phyloP scores from a whole-genome alignment of 805 yeast species.

The Metschnikowia bowlesiae region DNA sequence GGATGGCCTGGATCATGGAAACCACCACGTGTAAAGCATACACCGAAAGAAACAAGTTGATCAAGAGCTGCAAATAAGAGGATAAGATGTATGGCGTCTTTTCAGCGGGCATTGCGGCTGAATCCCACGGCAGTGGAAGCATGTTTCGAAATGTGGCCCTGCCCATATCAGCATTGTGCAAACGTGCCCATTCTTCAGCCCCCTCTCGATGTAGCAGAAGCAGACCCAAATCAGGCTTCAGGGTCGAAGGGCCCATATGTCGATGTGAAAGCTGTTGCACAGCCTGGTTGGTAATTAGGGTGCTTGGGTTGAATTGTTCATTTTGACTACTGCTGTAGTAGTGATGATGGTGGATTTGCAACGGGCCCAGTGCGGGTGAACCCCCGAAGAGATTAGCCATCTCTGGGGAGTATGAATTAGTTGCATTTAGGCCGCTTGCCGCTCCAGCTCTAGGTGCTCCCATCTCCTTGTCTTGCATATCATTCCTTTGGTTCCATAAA shows the following conservation, averaged over 20 bases:
- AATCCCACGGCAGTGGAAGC: constrained; percentile 61
- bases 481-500: neutral
- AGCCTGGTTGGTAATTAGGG: neutral
- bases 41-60: constrained; percentile 46
- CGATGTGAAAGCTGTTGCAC: neutral
- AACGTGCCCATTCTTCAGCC: neutral
- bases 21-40: constrained; percentile 43
- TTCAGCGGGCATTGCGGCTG: constrained; percentile 46
- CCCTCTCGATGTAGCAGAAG: neutral
- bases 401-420: neutral
- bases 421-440: neutral
- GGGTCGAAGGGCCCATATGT: neutral
- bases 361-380: constrained; percentile 2
- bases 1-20: constrained; percentile 44
- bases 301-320: constrained; percentile 37
- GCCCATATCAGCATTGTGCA: neutral
- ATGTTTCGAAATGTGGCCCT: neutral
- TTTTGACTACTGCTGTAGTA: constrained; percentile 24
- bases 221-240: neutral
- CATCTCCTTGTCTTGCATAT: neutral
- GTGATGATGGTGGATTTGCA: constrained; percentile 45
- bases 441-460: neutral
- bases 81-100: constrained; percentile 53
- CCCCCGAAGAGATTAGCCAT: neutral
- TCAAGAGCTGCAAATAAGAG: constrained; percentile 55